A percentile compares a stretch with the other conserved stretches of the same genome.
Evolutionary conservation across 768 basidiomycete genomes (phyloP).

Genomic region (Rhodosporidiobolus odoratus): DNA sequence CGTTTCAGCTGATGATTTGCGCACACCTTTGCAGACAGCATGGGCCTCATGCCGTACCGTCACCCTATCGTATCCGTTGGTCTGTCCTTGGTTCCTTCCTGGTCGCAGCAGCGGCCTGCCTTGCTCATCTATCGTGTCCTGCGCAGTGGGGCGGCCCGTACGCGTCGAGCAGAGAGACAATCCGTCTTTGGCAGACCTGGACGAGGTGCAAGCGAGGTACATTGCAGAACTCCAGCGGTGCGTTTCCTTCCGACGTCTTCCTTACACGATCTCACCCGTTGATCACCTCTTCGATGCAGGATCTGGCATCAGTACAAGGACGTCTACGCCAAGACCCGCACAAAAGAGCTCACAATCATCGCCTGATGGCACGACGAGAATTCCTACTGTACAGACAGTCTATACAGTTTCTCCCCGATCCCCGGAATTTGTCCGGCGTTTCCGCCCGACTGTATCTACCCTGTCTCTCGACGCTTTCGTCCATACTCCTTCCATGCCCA

Average conservation of each 20-base stretch:
- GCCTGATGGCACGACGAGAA: conserved; percentile 3
- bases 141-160: conserved; percentile 79
- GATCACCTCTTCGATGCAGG: background rate
- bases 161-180: conserved; percentile 68
- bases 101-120: too few species aligned
- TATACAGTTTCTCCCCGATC: background rate
- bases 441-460: background rate
- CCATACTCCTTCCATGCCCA: background rate
- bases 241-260: background rate
- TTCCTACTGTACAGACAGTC: background rate
- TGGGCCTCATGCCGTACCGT: conserved; percentile 92
- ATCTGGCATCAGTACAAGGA: conserved; percentile 39
- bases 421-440: background rate
- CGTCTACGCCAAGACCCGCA: conserved; percentile 31
- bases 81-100: conserved; percentile 52
- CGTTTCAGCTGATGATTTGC: background rate
- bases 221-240: conserved; percentile 67
- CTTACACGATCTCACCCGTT: too few species aligned
- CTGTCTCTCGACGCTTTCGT: background rate
- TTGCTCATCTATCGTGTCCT: background rate
- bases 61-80: conserved; percentile 92
- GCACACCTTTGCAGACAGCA: conserved; percentile 65
- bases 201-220: conserved; percentile 71
- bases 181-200: conserved; percentile 74
- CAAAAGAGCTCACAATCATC: conserved; percentile 33